A percentile compares a stretch with the other conserved stretches of the same genome.
phyloP scores from a whole-genome alignment of 2,329 filamentous ascomycete species.

The Macrophomina phaseolina region DNA sequence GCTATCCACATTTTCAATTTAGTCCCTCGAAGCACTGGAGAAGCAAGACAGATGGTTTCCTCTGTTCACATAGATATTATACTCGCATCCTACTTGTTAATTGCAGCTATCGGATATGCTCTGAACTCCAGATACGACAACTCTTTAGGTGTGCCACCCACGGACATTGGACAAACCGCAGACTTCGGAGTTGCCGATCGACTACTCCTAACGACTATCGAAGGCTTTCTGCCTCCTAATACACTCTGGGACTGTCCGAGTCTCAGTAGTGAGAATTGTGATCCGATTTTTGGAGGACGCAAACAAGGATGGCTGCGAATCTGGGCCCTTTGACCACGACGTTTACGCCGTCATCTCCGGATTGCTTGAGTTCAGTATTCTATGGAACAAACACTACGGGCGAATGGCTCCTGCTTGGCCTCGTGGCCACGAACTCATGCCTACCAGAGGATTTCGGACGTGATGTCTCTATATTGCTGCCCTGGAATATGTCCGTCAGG shows the following conservation, averaged over 20 bases:
- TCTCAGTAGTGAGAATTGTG: too few relatives aligned
- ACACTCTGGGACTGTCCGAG: too few relatives aligned
- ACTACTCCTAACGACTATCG: too few relatives aligned
- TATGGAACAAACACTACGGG: not conserved
- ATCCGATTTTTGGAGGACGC: too few relatives aligned
- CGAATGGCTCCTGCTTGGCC: not conserved
- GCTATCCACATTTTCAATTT: not conserved
- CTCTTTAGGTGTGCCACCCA: too few relatives aligned
- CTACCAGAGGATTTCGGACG: conserved; percentile 1
- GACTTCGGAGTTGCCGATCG: too few relatives aligned
- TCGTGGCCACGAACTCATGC: not conserved
- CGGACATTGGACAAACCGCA: too few relatives aligned
- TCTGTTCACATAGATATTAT: not conserved
- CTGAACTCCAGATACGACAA: not conserved
- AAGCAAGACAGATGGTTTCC: not conserved
- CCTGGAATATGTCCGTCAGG: conserved; percentile 10
- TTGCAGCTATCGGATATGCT: not conserved
- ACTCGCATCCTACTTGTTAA: not conserved
- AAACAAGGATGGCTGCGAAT: not conserved
- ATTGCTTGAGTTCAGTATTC: not conserved
- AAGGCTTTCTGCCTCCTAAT: too few relatives aligned
- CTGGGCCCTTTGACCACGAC: not conserved
- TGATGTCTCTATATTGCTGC: not conserved
- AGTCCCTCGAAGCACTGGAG: not conserved
- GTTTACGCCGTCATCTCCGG: not conserved